Conservation (phyloP, 2,329 filamentous ascomycete species). For the Stachybotrys chartarum region DNA sequence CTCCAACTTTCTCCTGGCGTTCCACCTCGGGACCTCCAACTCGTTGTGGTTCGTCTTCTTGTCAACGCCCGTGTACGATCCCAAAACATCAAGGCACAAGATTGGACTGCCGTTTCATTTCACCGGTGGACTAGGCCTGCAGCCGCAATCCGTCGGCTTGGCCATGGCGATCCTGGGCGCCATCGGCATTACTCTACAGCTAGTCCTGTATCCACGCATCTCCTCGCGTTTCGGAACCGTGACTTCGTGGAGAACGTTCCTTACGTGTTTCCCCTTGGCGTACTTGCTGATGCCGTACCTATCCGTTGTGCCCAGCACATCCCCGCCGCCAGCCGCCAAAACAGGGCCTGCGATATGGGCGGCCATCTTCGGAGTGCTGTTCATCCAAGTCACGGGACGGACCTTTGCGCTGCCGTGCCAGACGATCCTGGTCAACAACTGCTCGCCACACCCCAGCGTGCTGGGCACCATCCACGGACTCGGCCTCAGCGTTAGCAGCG, state of each 20-base stretch:
- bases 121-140: conserved; percentile 69
- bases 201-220: conserved; percentile 59
- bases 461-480: conserved; percentile 42
- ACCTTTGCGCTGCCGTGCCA: conserved; percentile 51
- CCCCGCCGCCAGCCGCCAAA: conserved; percentile 41
- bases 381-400: conserved; percentile 57
- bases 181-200: conserved; percentile 61
- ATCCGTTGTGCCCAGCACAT: conserved; percentile 54
- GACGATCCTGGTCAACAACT: conserved; percentile 41
- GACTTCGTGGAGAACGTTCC: conserved; percentile 58
- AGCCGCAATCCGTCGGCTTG: conserved; percentile 63
- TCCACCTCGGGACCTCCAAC: conserved; percentile 71
- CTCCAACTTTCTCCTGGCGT: conserved; percentile 62
- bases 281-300: conserved; percentile 67
- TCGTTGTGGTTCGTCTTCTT: conserved; percentile 71
- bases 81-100: conserved; percentile 22
- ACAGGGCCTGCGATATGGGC: conserved; percentile 55
- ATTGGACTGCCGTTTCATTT: conserved; percentile 51
- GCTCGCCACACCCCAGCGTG: conserved; percentile 39
- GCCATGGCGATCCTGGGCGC: conserved; percentile 70
- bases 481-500: conserved; percentile 51
- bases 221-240: conserved; percentile 62
- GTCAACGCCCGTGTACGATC: conserved; percentile 58
- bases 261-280: conserved; percentile 63
- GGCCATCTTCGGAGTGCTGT: conserved; percentile 54